These are phyloP conservation scores for Paramecium octaurelia DNA, from an alignment of 73 alveolate genomes.

Conservation along the genomic window DNA sequence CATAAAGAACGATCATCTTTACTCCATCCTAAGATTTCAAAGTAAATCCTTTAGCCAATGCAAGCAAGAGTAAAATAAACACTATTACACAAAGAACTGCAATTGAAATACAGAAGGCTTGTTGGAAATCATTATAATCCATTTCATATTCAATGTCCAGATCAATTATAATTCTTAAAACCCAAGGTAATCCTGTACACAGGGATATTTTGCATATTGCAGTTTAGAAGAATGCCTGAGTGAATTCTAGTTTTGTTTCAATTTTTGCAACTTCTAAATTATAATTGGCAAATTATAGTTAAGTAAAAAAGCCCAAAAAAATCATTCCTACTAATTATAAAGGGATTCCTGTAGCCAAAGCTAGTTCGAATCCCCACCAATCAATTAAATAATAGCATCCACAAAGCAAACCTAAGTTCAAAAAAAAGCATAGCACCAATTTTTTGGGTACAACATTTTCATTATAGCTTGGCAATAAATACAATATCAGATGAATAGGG, in stretches of 20 bases:
- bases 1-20: not conserved
- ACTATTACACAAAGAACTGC: not conserved
- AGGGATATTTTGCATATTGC: constrained; percentile 35
- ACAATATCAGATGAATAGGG: constrained; percentile 1
- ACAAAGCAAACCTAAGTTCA: not conserved
- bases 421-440: constrained; percentile 22
- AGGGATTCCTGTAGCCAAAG: constrained; percentile 29
- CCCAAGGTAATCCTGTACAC: constrained; percentile 46
- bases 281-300: not conserved
- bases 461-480: not conserved
- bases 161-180: not conserved
- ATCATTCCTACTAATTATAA: not conserved
- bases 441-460: constrained; percentile 14
- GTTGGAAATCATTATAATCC: not conserved
- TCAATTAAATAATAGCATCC: not conserved
- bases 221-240: not conserved
- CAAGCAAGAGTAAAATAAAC: not conserved
- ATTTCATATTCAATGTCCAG: not conserved
- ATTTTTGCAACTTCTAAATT: not conserved
- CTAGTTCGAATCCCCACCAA: constrained; percentile 47
- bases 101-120: not conserved
- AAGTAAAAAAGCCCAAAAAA: not conserved
- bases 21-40: constrained; percentile 5
- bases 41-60: not conserved
- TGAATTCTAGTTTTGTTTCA: not conserved